Conservation (phyloP, 371 early-diverging fungal species). For the Haplosporangium sp. region DNA sequence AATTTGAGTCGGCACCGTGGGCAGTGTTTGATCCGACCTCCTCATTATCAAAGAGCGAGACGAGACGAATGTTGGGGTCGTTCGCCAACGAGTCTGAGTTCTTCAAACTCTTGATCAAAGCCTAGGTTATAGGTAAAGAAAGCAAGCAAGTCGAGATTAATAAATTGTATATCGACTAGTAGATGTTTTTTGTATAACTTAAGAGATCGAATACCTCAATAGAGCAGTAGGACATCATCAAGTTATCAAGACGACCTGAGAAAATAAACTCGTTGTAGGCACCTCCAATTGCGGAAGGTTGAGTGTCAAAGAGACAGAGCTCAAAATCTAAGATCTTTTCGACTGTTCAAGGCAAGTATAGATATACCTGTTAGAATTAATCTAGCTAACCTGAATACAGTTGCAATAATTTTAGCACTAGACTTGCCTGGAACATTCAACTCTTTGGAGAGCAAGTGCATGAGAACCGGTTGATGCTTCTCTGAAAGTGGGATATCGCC, state of each 20-base stretch:
- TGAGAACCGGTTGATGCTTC: constrained; percentile 84
- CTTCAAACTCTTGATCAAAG: constrained; percentile 65
- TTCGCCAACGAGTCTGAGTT: constrained; percentile 60
- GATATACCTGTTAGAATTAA: not conserved
- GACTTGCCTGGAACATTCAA: constrained; percentile 74
- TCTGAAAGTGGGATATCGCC: constrained; percentile 44
- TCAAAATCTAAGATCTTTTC: constrained; percentile 93
- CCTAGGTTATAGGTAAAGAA: constrained; percentile 40
- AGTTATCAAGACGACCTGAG: constrained; percentile 95
- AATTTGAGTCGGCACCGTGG: constrained; percentile 94
- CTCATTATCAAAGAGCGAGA: constrained; percentile 97
- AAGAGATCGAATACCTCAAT: constrained; percentile 60
- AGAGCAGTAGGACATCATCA: constrained; percentile 93
- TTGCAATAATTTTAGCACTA: not conserved
- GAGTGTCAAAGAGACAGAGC: constrained; percentile 92
- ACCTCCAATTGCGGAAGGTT: constrained; percentile 89
- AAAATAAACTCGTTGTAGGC: constrained; percentile 93
- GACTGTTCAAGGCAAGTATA: constrained; percentile 51
- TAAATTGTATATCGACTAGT: not conserved
- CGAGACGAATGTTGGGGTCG: constrained; percentile 86
- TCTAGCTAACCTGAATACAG: not conserved
- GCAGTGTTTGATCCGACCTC: constrained; percentile 97
- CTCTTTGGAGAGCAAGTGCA: constrained; percentile 81
- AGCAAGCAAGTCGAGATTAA: not conserved
- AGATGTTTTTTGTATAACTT: not conserved